phyloP scores from a whole-genome alignment of 805 yeast species.

The Lachancea dasiensis region DNA sequence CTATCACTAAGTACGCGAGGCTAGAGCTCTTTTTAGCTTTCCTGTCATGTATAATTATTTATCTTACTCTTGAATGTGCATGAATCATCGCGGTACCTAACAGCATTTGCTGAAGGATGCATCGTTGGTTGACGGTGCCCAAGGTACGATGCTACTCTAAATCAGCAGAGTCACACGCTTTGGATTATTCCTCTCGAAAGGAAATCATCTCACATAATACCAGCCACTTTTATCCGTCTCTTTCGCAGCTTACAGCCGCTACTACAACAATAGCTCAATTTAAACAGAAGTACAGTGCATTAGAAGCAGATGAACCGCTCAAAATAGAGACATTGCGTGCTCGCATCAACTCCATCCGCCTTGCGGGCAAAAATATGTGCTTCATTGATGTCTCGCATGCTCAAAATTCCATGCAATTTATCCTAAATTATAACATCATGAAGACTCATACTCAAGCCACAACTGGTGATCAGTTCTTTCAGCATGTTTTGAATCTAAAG shows the following conservation, averaged over 20 bases:
- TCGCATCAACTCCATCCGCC: conserved; percentile 26
- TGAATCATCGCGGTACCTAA: too few species aligned
- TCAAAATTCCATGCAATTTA: conserved; percentile 19
- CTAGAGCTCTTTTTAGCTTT: too few species aligned
- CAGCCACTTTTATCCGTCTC: conserved; percentile 24
- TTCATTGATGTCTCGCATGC: conserved; percentile 25
- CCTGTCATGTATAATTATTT: too few species aligned
- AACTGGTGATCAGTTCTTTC: conserved; percentile 9
- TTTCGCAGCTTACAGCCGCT: conserved; percentile 14
- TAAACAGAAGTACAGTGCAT: conserved; percentile 7
- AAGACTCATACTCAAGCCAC: not conserved
- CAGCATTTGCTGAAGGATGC: not conserved
- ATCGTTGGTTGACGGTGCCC: not conserved
- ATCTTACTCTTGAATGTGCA: too few species aligned
- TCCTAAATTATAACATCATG: conserved; percentile 20
- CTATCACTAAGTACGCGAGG: too few species aligned
- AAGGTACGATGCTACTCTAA: not conserved
- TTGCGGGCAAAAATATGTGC: conserved; percentile 31
- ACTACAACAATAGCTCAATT: conserved; percentile 15
- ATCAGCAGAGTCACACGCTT: conserved; percentile 15
- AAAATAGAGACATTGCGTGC: conserved; percentile 17
- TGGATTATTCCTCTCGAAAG: conserved; percentile 23
- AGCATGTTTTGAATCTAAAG: conserved; percentile 35
- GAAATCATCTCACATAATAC: conserved; percentile 13
- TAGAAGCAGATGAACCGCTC: conserved; percentile 6